Base-by-base conservation (phyloP, 2,329 filamentous ascomycete genomes). In the Paecilomyces formosus region DNA sequence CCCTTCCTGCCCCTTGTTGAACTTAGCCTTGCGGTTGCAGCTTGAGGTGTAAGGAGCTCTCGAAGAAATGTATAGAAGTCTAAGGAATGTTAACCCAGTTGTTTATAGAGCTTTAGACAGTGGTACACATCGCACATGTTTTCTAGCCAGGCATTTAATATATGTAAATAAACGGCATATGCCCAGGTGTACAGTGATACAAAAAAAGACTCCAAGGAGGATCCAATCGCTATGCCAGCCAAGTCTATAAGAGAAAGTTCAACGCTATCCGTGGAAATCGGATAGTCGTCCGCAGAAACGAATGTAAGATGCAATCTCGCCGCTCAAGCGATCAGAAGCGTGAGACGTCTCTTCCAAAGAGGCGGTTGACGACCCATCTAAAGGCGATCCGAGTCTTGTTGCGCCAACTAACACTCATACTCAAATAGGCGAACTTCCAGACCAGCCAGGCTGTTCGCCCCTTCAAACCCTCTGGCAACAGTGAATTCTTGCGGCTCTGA, bases 401-500 rank as follows among this genome's bases (percentile, higher is more conserved):
- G 57, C 75, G 69, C 77, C 77, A 79, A 58, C 76, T 78, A 55
- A 79, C 72, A 45, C 72, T 77, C 76, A 78, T 79, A 4, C 70
- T 75, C 55, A 78, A 64, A 60, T 78, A 79, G 18, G 76, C 76
- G 33, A 71, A 72, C 56, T 75, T 74, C 77, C 76, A 79, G 8
- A 78, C 66, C n/a, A 76, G 55, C 63, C 70, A 74, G 7, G 76
- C 77, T 58, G 69, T 70, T 54, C 73, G 69, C 0, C 75, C 76
- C 24, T 70, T 76, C 31, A 78, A 60, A 7, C 72, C 70, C 26
- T 69, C 66, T 3, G 74, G 73, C 2, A 76, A 63, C 56, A 70
- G 70, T 13, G 65, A 68, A 33, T 65, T 61, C 13, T 63, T 63
- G 4, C 51, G 60, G 24, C 24, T 59, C 52, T 52, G 61, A n/a